Conservation (phyloP, 768 basidiomycete genomes). For the Mycena chlorophos region DNA sequence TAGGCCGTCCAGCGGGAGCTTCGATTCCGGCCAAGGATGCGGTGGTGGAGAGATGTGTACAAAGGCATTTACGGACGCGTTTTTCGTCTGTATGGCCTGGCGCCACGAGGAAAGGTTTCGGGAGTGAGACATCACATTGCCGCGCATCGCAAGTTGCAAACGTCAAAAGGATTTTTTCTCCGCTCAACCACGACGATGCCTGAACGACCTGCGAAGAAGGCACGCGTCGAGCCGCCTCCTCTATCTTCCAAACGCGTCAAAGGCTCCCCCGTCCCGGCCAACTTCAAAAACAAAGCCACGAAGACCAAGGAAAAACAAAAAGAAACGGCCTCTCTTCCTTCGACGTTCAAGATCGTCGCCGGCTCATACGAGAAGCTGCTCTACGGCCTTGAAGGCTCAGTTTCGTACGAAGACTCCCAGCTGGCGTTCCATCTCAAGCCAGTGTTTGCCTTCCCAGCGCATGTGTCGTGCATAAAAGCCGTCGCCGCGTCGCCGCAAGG, state of each 20-base stretch:
- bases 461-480: slow-evolving; percentile 89
- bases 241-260: slow-evolving; percentile 20
- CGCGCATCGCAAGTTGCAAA: slow-evolving; percentile 9
- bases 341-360: slow-evolving; percentile 81
- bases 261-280: slow-evolving; percentile 24
- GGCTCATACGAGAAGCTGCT: slow-evolving; percentile 97
- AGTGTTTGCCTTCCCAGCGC: slow-evolving; percentile 95
- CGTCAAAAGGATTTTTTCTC: slow-evolving; percentile 11
- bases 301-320: slow-evolving; percentile 32
- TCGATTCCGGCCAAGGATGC: neutral
- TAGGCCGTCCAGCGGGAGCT: slow-evolving; percentile 39
- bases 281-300: slow-evolving; percentile 24
- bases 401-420: slow-evolving; percentile 36
- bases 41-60: slow-evolving; percentile 34
- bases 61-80: slow-evolving; percentile 57
- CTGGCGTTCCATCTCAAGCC: slow-evolving; percentile 58
- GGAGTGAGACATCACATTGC: slow-evolving; percentile 13
- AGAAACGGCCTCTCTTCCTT: slow-evolving; percentile 38
- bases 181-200: slow-evolving; percentile 12
- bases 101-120: slow-evolving; percentile 27
- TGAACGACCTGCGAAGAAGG: slow-evolving; percentile 31
- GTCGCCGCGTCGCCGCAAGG: slow-evolving; percentile 86
- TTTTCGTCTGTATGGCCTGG: slow-evolving; percentile 35
- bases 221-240: slow-evolving; percentile 20
- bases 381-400: slow-evolving; percentile 79